phyloP scores from a whole-genome alignment of 2,329 filamentous ascomycete species.

The Aureobasidium mangrovei region DNA sequence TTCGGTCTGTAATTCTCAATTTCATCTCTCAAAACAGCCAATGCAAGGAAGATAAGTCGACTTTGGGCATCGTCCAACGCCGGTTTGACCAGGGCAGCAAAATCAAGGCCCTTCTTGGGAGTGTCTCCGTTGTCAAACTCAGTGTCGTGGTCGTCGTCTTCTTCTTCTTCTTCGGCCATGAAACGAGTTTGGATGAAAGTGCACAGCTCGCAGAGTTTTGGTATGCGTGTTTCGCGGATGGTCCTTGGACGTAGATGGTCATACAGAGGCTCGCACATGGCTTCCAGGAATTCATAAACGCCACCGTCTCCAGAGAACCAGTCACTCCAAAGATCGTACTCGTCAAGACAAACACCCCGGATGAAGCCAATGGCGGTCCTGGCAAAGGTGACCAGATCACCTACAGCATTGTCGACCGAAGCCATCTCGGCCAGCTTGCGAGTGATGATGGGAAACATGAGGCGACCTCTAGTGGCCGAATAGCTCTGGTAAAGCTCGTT shows the following conservation, averaged over 20 bases:
- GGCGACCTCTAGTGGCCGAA: slow-evolving; percentile 47
- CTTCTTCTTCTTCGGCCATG: slow-evolving; percentile 44
- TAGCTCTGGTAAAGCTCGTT: slow-evolving; percentile 58
- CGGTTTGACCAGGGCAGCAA: slow-evolving; percentile 52
- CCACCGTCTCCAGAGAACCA: slow-evolving; percentile 57
- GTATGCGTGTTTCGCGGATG: slow-evolving; percentile 57
- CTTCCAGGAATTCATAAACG: slow-evolving; percentile 58
- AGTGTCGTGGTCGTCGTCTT: slow-evolving; percentile 44
- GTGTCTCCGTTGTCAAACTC: slow-evolving; percentile 41
- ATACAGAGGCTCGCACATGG: slow-evolving; percentile 58
- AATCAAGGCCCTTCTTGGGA: slow-evolving; percentile 43
- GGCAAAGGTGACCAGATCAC: slow-evolving; percentile 57
- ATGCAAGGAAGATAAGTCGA: slow-evolving; percentile 55
- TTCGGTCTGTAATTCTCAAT: slow-evolving; percentile 59
- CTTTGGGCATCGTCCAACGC: slow-evolving; percentile 60
- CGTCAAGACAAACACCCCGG: slow-evolving; percentile 56
- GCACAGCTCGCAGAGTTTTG: slow-evolving; percentile 59
- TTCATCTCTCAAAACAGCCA: slow-evolving; percentile 54
- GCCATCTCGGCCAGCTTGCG: slow-evolving; percentile 52
- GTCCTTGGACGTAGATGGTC: slow-evolving; percentile 56
- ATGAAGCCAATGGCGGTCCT: slow-evolving; percentile 57
- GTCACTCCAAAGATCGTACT: slow-evolving; percentile 58
- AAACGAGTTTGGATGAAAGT: slow-evolving; percentile 58
- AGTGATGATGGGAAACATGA: slow-evolving; percentile 53
- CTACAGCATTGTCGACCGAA: slow-evolving; percentile 50